Evolutionary conservation across 1,284 basidiomycete species (phyloP), one percentile per base, ranked within the genome.

Genomic region (Cerrena zonata): DNA sequence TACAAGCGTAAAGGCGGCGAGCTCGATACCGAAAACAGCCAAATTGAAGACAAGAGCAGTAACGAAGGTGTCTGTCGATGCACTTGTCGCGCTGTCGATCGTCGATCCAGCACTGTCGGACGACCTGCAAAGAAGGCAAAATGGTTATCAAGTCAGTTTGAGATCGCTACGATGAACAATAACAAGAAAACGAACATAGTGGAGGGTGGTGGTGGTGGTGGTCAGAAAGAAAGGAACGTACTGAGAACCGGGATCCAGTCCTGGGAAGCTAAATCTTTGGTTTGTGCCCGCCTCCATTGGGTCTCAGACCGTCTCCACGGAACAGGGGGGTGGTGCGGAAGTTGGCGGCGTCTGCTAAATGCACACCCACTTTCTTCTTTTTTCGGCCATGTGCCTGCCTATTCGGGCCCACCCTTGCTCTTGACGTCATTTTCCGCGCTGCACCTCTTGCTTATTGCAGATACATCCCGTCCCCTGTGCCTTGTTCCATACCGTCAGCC

Each of bases 11-110:
- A 91, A 94, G 3, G 77, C 76, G 4, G 66, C 69, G 40, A 94
- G 65, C 68, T 92, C 85, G 7, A 69, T 71, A 1, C 68, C 82
- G 56, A 87, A 87, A 21, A 89, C 78, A 23, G 76, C 77, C 1
- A 70, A 75, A 59, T 91, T 90, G 71, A 89, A 82, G 38, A 79
- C 78, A 43, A 94, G 76, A 1, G 91, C 85, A 4, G 91, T 86
- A 40, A 86, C 63, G 65, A 94, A 94, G 4, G 87, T 82, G 46
- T 70, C 57, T 18, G 69, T 70, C 22, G 69, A 67, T 46, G 65
- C 62, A 48, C 54, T 65, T 25, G 54, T 54, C 23, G 69, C 65
- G 44, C 48, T 42, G 11, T 3, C 40, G 45, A 63, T 52, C n/a
- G 40, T 44, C 42, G 11, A 5, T 22, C 39, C n/a, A n/a, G n/a